These are phyloP conservation scores for Podospora comata DNA, from an alignment of 495 filamentous ascomycete species.

Conservation along the genomic window DNA sequence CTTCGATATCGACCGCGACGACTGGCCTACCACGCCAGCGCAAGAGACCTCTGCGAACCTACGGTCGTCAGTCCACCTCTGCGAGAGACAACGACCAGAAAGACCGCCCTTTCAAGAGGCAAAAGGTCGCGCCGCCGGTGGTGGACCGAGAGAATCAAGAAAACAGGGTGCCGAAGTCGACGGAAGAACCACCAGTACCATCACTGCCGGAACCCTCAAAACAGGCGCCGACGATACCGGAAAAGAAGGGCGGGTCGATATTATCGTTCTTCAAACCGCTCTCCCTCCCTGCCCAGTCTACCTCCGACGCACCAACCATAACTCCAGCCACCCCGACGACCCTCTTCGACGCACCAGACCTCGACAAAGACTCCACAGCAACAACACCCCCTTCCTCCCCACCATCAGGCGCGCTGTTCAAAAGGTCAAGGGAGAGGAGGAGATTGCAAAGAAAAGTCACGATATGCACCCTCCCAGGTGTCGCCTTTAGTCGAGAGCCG, in stretches of 20 bases:
- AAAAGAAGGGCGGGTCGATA: conserved; percentile 35
- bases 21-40: conserved; percentile 9
- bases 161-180: not conserved
- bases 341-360: not conserved
- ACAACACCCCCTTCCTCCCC: not conserved
- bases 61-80: conserved; percentile 37
- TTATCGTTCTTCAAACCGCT: conserved; percentile 41
- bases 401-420: not conserved
- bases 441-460: not conserved
- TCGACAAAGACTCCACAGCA: not conserved
- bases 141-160: conserved; percentile 1
- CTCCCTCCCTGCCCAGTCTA: not conserved
- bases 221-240: conserved; percentile 18
- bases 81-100: conserved; percentile 20
- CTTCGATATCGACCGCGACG: not conserved
- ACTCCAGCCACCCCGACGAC: conserved; percentile 29
- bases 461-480: not conserved
- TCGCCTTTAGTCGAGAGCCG: not conserved
- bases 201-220: not conserved
- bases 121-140: conserved; percentile 5
- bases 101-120: not conserved
- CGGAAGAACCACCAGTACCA: not conserved
- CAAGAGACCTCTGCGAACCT: conserved; percentile 44
- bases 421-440: conserved; percentile 3
- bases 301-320: conserved; percentile 18